These are phyloP conservation scores for Debaryomycetaceae sp. DNA, from an alignment of 1,139 yeast species.

Conservation along the genomic window DNA sequence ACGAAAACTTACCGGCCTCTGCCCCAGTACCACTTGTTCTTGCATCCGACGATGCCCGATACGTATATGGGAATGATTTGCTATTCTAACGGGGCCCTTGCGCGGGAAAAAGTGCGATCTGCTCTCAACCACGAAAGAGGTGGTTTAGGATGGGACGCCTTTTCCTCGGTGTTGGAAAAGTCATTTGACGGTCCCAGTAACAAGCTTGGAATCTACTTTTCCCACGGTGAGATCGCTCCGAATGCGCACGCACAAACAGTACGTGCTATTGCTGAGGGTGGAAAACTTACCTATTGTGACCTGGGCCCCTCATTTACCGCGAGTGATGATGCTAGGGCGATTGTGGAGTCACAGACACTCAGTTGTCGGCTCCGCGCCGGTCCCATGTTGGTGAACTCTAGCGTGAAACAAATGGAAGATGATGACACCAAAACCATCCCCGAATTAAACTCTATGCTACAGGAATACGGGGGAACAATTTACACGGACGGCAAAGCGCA, in stretches of 20 bases:
- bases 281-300: slow-evolving; percentile 11
- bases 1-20: slow-evolving; percentile 74
- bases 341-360: slow-evolving; percentile 79
- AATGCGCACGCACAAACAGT: slow-evolving; percentile 54
- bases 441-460: slow-evolving; percentile 14
- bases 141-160: slow-evolving; percentile 49
- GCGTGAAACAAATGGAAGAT: slow-evolving; percentile 2
- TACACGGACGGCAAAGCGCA: slow-evolving; percentile 42
- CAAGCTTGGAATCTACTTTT: slow-evolving; percentile 72
- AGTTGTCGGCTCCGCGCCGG: slow-evolving; percentile 74
- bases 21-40: slow-evolving; percentile 73
- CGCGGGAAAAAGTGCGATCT: slow-evolving; percentile 70
- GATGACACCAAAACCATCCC: slow-evolving; percentile 5
- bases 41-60: slow-evolving; percentile 69
- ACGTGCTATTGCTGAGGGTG: slow-evolving; percentile 30
- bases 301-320: slow-evolving; percentile 24
- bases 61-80: slow-evolving; percentile 94
- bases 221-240: slow-evolving; percentile 83
- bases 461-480: slow-evolving; percentile 28
- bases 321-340: slow-evolving; percentile 63
- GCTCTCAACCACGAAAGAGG: slow-evolving; percentile 39
- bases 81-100: slow-evolving; percentile 84
- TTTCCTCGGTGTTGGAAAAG: slow-evolving; percentile 43
- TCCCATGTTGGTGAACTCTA: slow-evolving; percentile 37
- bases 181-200: slow-evolving; percentile 21